A percentile compares a stretch with the other conserved stretches of the same genome.
Evolutionary conservation across 1,284 basidiomycete species (phyloP).

Genomic region (Boletus sp.): DNA sequence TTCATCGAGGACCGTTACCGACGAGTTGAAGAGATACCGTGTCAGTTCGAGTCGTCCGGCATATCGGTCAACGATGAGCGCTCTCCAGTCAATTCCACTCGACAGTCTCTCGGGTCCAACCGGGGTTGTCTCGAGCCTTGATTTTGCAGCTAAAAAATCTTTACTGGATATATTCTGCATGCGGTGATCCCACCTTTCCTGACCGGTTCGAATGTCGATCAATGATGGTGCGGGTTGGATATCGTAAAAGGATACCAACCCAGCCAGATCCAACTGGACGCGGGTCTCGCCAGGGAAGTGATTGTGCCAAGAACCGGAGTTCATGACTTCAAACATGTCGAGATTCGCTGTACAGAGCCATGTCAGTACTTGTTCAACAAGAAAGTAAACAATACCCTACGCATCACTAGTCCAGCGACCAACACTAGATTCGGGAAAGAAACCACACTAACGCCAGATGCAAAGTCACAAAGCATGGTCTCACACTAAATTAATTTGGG

Average conservation of each 20-base stretch:
- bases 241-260: conserved; percentile 35
- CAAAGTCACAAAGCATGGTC: conserved; percentile 48
- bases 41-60: conserved; percentile 39
- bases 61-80: conserved; percentile 40
- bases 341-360: no score
- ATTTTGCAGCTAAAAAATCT: no score
- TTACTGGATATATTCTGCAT: conserved; percentile 18
- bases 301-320: no score
- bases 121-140: conserved; percentile 25
- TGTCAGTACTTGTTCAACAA: no score
- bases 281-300: no score
- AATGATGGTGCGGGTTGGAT: conserved; percentile 27
- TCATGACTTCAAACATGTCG: background rate
- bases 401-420: background rate
- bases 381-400: no score
- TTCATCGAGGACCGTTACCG: background rate
- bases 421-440: conserved; percentile 29
- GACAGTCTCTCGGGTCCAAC: conserved; percentile 1
- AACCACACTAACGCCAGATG: conserved; percentile 36
- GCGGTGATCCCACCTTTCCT: conserved; percentile 27
- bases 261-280: conserved; percentile 3
- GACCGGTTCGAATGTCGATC: conserved; percentile 23
- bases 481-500: conserved; percentile 36
- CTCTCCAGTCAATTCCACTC: conserved; percentile 43
- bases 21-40: conserved; percentile 34